Conservation (phyloP, 1,284 basidiomycete genomes). For the Ganoderma leucocontextum region DNA sequence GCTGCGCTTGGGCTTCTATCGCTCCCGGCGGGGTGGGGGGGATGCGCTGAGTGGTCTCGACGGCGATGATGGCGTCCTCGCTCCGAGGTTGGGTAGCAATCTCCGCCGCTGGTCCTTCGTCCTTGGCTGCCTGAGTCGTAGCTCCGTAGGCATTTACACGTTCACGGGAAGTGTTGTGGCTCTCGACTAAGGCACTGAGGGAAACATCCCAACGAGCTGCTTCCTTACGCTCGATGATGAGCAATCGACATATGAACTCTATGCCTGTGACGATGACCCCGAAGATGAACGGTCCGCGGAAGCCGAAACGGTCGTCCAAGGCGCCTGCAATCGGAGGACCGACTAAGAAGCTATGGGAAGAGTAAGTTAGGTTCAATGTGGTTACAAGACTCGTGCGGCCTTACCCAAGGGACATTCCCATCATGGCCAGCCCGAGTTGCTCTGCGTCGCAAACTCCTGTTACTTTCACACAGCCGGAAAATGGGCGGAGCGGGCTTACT, state of each 20-base stretch:
- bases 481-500: slow-evolving; percentile 50
- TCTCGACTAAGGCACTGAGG: slow-evolving; percentile 50
- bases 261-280: slow-evolving; percentile 64
- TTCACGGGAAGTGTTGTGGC: slow-evolving; percentile 11
- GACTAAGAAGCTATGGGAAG: slow-evolving; percentile 51
- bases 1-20: not conserved
- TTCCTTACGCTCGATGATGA: slow-evolving; percentile 70
- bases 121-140: slow-evolving; percentile 12
- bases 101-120: slow-evolving; percentile 12
- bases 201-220: slow-evolving; percentile 58
- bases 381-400: slow-evolving; percentile 1
- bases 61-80: not conserved
- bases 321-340: slow-evolving; percentile 78
- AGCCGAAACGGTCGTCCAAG: slow-evolving; percentile 73
- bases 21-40: not conserved
- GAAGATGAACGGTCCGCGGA: slow-evolving; percentile 79
- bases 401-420: slow-evolving; percentile 74
- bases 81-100: slow-evolving; percentile 4
- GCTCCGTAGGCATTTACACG: slow-evolving; percentile 15
- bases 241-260: slow-evolving; percentile 69
- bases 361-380: not conserved
- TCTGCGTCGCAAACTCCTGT: slow-evolving; percentile 46
- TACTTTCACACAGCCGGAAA: not conserved
- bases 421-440: slow-evolving; percentile 78
- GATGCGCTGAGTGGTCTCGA: not conserved